A percentile compares a stretch with the other conserved stretches of the same genome.
Conservation (phyloP, 169 alveolate genomes). For the Blepharisma undulans region DNA sequence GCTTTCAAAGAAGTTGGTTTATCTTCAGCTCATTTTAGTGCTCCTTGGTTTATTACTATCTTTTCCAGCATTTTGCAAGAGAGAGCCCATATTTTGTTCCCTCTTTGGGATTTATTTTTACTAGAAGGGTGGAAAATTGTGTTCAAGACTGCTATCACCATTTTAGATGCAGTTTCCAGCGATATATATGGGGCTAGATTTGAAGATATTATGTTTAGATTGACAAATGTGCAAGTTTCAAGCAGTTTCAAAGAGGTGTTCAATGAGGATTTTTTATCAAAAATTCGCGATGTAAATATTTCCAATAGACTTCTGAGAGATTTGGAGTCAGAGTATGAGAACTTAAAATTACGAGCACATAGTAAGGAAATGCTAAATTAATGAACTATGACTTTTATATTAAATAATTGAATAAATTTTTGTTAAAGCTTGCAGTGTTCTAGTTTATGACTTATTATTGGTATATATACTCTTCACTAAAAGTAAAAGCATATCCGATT, state of each 20-base stretch:
- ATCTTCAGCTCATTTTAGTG: slow-evolving; percentile 45
- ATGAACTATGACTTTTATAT: background rate
- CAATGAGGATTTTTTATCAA: background rate
- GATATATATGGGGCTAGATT: background rate
- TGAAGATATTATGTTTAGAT: slow-evolving; percentile 13
- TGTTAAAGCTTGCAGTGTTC: background rate
- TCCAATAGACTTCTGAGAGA: background rate
- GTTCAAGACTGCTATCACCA: background rate
- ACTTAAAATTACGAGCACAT: background rate
- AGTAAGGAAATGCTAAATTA: background rate
- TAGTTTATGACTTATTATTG: background rate
- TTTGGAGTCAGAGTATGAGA: background rate
- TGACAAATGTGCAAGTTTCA: background rate
- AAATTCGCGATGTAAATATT: background rate
- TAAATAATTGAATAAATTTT: background rate
- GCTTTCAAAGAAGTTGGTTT: slow-evolving; percentile 62
- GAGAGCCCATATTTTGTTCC: background rate
- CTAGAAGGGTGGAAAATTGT: slow-evolving; percentile 37
- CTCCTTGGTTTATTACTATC: slow-evolving; percentile 54
- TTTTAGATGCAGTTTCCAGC: background rate
- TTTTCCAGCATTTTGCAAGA: background rate
- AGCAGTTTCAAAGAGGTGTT: background rate
- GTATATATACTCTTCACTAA: background rate
- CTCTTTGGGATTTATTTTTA: slow-evolving; percentile 29
- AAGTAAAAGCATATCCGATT: slow-evolving; percentile 10